Conservation (phyloP, 2,329 filamentous ascomycete genomes). For the Colletotrichum shisoi region DNA sequence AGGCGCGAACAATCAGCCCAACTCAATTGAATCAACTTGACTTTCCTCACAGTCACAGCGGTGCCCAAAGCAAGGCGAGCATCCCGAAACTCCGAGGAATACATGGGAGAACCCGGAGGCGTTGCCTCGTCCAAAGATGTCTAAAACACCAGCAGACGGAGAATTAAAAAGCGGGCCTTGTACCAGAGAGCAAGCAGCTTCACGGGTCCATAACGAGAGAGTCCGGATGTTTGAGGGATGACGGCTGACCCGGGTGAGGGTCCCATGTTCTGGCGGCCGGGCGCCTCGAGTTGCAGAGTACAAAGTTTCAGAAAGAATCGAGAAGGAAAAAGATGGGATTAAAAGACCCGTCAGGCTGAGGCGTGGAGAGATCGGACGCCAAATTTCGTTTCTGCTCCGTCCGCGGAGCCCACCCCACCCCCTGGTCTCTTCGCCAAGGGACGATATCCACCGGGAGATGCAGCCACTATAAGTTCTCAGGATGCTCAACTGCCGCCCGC, state of each 20-base stretch:
- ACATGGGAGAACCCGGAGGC: constrained; percentile 2
- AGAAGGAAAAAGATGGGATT: constrained; percentile 11
- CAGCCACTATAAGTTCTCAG: constrained; percentile 3
- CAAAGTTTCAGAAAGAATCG: constrained; percentile 30
- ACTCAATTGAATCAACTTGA: constrained; percentile 27
- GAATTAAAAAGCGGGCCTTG: not conserved
- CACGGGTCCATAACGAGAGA: not conserved
- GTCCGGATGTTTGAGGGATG: not conserved
- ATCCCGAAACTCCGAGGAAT: not conserved
- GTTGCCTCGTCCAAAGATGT: constrained; percentile 1
- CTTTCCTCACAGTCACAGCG: not conserved
- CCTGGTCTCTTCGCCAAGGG: constrained; percentile 8
- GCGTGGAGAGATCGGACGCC: constrained; percentile 30
- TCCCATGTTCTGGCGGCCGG: constrained; percentile 6
- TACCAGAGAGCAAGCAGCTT: constrained; percentile 11
- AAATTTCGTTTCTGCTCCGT: constrained; percentile 31
- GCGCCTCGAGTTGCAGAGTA: constrained; percentile 24
- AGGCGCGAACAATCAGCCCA: constrained; percentile 21
- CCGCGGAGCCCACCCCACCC: not conserved
- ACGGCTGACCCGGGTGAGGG: constrained; percentile 5
- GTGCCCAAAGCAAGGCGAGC: constrained; percentile 22
- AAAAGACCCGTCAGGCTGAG: constrained; percentile 16
- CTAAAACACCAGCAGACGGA: not conserved
- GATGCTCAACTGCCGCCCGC: constrained; percentile 28
- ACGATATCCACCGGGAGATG: constrained; percentile 3